Evolutionary conservation across 192 early-diverging fungal genomes (phyloP), one percentile per base, ranked within the genome.

Genomic region (Dispira parvispora): DNA sequence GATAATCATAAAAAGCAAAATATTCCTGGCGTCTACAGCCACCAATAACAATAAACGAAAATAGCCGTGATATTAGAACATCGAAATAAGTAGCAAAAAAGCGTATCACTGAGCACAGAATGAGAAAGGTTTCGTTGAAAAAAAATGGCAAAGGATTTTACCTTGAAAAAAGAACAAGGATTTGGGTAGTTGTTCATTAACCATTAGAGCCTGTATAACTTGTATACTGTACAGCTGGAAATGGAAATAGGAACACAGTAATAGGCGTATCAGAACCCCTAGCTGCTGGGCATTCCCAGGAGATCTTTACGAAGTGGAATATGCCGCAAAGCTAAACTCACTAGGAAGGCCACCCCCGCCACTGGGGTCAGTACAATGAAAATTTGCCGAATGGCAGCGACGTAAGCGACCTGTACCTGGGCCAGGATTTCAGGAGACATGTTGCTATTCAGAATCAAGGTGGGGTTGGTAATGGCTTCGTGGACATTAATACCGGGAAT

Each of bases 361-460:
- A 85, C 69, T 0, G 80, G 77, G 10, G 77, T 74, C 13, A 76
- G 70, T 43, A 74, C 75, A 57, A 75, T 75, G 71, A 77, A 83
- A 21, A 80, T 72, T 42, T 64, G 73, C 46, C 74, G 71, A 66
- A 86, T 70, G 0, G 76, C 73, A 20, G 65, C 28, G 8, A 81
- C 82, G 64, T 82, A 86, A 8, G 75, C 68, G 12, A 72, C 61
- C 3, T 78, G 70, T 4, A 84, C 71, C 42, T 73, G 62, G 1
- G 12, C 12, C 47, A 71, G 64, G 13, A 78, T 64, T 43, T 72
- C 63, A 9, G 27, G 28, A 0, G 73, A 64, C 11, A 83, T 65
- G 18, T 69, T 64, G 43, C 66, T 62, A 0, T 64, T 67, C 0
- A 71, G 61, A 52, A 78, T 71, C 10, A 68, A 62, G 5, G 63